Percentiles rank a stretch among this genome's conserved stretches.
Conservation (phyloP, 495 filamentous ascomycete species). For the Margaritispora aquatica region DNA sequence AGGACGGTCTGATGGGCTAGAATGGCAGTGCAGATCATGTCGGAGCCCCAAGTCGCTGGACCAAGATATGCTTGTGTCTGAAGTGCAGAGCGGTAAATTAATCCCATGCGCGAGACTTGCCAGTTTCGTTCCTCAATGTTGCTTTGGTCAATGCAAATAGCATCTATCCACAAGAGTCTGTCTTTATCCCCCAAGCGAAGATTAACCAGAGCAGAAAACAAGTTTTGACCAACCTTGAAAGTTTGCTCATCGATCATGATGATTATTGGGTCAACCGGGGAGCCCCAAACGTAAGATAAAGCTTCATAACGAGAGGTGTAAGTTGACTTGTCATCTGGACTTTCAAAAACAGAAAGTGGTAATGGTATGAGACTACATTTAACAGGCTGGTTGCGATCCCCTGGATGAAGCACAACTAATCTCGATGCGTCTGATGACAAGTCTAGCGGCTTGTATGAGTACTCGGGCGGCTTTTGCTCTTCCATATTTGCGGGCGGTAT, state of each 20-base stretch:
- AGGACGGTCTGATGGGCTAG: not conserved
- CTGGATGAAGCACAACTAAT: not conserved
- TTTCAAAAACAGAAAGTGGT: not conserved
- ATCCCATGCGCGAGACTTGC: not conserved
- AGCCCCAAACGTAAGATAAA: slow-evolving; percentile 3
- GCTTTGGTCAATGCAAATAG: slow-evolving; percentile 1
- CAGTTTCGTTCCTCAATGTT: not conserved
- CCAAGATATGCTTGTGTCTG: not conserved
- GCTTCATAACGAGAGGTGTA: not conserved
- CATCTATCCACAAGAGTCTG: not conserved
- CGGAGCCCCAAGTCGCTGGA: not conserved
- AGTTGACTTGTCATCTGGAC: not conserved
- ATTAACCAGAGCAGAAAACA: not conserved
- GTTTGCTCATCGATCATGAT: not conserved
- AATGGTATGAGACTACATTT: not conserved
- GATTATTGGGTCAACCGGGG: not conserved
- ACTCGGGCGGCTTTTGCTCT: not conserved
- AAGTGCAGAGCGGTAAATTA: not conserved
- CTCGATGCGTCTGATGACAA: not conserved
- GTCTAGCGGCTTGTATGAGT: not conserved
- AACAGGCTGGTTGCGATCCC: not conserved
- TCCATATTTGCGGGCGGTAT: not conserved
- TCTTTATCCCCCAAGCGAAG: not conserved
- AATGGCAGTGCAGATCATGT: not conserved
- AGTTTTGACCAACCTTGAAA: not conserved